Conservation (phyloP, 2,329 filamentous ascomycete species). For the Emericellopsis cladophorae region DNA sequence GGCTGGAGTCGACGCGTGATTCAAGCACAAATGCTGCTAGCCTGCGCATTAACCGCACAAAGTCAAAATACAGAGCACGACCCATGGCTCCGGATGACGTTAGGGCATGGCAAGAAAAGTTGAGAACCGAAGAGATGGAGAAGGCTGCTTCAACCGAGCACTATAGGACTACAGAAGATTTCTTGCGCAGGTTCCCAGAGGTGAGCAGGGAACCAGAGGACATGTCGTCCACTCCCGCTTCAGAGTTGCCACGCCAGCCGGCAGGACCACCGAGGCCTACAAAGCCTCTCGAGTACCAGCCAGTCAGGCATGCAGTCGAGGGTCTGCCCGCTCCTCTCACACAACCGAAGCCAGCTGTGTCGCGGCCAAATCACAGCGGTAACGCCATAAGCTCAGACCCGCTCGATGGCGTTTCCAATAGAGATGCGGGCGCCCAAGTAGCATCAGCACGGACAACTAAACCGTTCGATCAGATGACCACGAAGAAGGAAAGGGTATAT, state of each 20-base stretch:
- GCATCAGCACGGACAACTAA: not conserved
- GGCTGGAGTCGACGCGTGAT: slow-evolving; percentile 32
- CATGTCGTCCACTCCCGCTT: slow-evolving; percentile 31
- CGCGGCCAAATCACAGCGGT: slow-evolving; percentile 68
- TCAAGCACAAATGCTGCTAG: not conserved
- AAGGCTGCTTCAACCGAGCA: slow-evolving; percentile 37
- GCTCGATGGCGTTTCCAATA: slow-evolving; percentile 20
- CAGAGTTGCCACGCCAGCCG: too few relatives aligned
- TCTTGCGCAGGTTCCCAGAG: slow-evolving; percentile 69
- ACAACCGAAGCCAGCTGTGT: slow-evolving; percentile 55
- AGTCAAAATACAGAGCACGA: slow-evolving; percentile 38
- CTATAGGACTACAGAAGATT: slow-evolving; percentile 68
- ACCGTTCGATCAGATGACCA: not conserved
- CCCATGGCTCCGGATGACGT: slow-evolving; percentile 74
- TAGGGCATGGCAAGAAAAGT: slow-evolving; percentile 64
- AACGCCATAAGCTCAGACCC: slow-evolving; percentile 33
- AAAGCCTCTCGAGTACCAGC: not conserved
- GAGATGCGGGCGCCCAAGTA: slow-evolving; percentile 14
- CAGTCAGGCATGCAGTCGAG: slow-evolving; percentile 16
- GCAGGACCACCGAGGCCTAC: not conserved
- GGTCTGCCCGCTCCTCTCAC: slow-evolving; percentile 45
- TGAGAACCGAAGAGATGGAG: slow-evolving; percentile 49
- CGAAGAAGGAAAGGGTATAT: slow-evolving; percentile 4
- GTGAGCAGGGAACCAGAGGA: slow-evolving; percentile 48
- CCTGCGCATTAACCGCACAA: slow-evolving; percentile 7